Conservation (phyloP, 129 eudicot species). For the Flaveria trinervia region DNA sequence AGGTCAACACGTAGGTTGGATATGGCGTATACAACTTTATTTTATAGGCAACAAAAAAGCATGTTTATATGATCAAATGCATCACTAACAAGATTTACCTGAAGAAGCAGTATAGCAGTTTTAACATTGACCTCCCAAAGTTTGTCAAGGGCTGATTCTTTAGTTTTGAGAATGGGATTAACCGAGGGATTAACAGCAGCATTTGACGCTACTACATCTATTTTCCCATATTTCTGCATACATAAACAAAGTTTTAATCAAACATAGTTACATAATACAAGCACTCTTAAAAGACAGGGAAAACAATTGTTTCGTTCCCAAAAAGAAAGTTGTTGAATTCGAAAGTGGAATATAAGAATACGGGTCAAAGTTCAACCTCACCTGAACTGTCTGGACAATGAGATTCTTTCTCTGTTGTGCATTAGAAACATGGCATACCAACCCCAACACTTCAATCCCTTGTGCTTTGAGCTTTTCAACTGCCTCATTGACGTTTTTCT, state of each 20-base stretch:
- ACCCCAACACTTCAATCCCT: slow-evolving; percentile 77
- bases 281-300: neutral
- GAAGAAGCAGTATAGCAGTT: slow-evolving; percentile 70
- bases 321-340: neutral
- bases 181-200: slow-evolving; percentile 92
- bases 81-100: slow-evolving; percentile 43
- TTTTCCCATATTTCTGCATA: slow-evolving; percentile 84
- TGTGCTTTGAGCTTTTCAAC: slow-evolving; percentile 59
- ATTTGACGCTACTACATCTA: slow-evolving; percentile 86
- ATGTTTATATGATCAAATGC: neutral
- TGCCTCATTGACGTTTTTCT: slow-evolving; percentile 92
- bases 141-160: slow-evolving; percentile 85
- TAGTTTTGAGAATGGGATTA: slow-evolving; percentile 60
- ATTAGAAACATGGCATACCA: slow-evolving; percentile 92
- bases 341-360: neutral
- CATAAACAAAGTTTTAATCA: neutral
- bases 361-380: slow-evolving; percentile 14
- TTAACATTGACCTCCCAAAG: slow-evolving; percentile 93
- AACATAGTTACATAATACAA: neutral
- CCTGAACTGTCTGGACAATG: slow-evolving; percentile 71
- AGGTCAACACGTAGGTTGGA: neutral
- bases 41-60: neutral
- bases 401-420: slow-evolving; percentile 84
- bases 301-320: neutral
- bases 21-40: neutral